Base-by-base conservation (phyloP, 768 basidiomycete genomes). In the Crassisporium funariophilum region DNA sequence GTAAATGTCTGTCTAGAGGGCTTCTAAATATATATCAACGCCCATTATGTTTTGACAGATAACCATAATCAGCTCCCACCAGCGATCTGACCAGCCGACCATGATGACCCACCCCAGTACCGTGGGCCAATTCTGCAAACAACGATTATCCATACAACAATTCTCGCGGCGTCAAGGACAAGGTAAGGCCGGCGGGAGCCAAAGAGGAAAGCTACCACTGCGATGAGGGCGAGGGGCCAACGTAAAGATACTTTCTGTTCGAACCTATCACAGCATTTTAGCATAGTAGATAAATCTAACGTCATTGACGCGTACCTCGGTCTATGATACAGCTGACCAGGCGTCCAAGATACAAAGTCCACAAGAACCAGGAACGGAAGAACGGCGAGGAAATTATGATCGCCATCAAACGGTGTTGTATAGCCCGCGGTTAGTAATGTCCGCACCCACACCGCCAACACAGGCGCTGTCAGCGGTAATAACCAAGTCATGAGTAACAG, bases 381-480 rank as follows among this genome's bases (percentile, higher is more conserved):
- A 19, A 83, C 79, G 37, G 79, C 79, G 35, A 85, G 55, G 50
- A 86, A 77, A 59, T 80, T 78, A 59, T 93, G 91, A 61, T 95
- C 92, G 0, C 88, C 84, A 34, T 84, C 78, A 63, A 93, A 95
- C 2, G 88, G 88, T 4, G 84, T 84, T 6, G 79, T 84, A 50
- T 82, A 78, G 1, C 89, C 88, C 8, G 91, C 88, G 0, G 88
- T 88, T 27, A 81, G 75, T 9, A 95, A 69, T 29, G 93, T 95
- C 40, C 92, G 81, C 2, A 86, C 86, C 95, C 95, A 98, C 2
- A 95, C 92, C 1, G 81, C 85, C 19, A 98, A 71, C 5, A 87
- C 84, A 0, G 91, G 86, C 2, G 83, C 86, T 5, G 77, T 77
- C 45, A 91, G 71, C 1, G 94, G 94, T 0, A 95, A 68, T 2